These are phyloP conservation scores for Paspalum vaginatum DNA, from an alignment of 176 grass and related monocot genomes.

Conservation along the genomic window DNA sequence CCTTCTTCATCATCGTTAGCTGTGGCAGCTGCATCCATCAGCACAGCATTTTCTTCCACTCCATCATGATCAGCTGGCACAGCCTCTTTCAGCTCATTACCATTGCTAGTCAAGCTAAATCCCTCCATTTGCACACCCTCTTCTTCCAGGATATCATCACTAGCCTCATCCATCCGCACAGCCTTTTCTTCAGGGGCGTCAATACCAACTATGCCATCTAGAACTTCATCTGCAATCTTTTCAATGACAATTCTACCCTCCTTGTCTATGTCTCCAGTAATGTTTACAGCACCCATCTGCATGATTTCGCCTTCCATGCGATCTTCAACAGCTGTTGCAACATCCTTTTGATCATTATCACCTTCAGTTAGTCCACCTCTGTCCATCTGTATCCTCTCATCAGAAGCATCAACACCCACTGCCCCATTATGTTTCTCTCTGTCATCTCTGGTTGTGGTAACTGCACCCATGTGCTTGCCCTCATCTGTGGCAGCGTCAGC, in stretches of 20 bases:
- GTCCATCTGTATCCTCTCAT: slow-evolving; percentile 46
- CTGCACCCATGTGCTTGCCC: slow-evolving; percentile 25
- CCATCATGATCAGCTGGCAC: background rate
- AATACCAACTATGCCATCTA: slow-evolving; percentile 26
- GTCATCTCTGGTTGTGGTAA: slow-evolving; percentile 29
- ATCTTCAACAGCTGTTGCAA: slow-evolving; percentile 14
- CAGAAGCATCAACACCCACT: background rate
- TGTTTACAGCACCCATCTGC: slow-evolving; percentile 14
- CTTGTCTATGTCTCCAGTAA: slow-evolving; percentile 36
- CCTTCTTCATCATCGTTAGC: slow-evolving; percentile 48
- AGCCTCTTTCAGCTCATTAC: slow-evolving; percentile 32
- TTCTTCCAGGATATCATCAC: slow-evolving; percentile 46
- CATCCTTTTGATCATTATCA: slow-evolving; percentile 37
- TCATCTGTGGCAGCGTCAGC: slow-evolving; percentile 37
- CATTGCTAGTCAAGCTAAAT: slow-evolving; percentile 4
- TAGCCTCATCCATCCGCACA: slow-evolving; percentile 6
- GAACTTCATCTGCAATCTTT: slow-evolving; percentile 35
- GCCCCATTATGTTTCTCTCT: background rate
- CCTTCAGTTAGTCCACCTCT: slow-evolving; percentile 7
- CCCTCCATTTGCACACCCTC: slow-evolving; percentile 42
- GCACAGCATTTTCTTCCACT: slow-evolving; percentile 21
- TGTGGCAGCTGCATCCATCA: slow-evolving; percentile 9
- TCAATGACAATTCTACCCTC: slow-evolving; percentile 31
- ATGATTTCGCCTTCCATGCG: slow-evolving; percentile 1
- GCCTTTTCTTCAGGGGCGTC: slow-evolving; percentile 23